These are phyloP conservation scores for Blyttiomyces sp. DNA, from an alignment of 371 early-diverging fungal genomes.

Conservation along the genomic window DNA sequence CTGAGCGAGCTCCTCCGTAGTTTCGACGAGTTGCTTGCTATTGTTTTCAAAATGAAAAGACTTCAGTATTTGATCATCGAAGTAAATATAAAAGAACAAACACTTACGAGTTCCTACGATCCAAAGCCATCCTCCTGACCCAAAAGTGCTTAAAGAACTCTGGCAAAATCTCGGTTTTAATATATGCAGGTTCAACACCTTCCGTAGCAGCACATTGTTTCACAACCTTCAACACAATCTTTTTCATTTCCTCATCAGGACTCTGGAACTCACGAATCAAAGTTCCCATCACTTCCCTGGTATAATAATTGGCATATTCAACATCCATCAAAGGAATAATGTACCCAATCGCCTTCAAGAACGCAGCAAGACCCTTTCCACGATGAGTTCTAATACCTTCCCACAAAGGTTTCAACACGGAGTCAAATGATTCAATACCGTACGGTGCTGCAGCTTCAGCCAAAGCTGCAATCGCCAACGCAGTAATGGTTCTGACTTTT, in stretches of 20 bases:
- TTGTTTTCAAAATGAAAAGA: not conserved
- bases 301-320: slow-evolving; percentile 90
- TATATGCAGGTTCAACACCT: slow-evolving; percentile 82
- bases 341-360: slow-evolving; percentile 95
- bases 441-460: slow-evolving; percentile 97
- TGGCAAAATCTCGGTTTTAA: slow-evolving; percentile 85
- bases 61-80: not conserved
- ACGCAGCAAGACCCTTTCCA: slow-evolving; percentile 95
- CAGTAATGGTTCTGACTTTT: slow-evolving; percentile 93
- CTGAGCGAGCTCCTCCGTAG: slow-evolving; percentile 91
- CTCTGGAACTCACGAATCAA: slow-evolving; percentile 94
- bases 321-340: slow-evolving; percentile 96
- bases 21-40: slow-evolving; percentile 89
- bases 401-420: slow-evolving; percentile 88
- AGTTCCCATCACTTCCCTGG: slow-evolving; percentile 87
- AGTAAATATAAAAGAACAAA: not conserved
- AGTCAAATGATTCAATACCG: slow-evolving; percentile 96
- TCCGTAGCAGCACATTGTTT: slow-evolving; percentile 94
- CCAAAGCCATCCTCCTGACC: slow-evolving; percentile 96
- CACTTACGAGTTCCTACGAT: slow-evolving; percentile 79
- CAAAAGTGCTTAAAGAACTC: slow-evolving; percentile 96
- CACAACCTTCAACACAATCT: slow-evolving; percentile 94
- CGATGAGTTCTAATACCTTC: slow-evolving; percentile 90
- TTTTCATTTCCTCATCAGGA: slow-evolving; percentile 97
- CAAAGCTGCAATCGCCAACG: slow-evolving; percentile 89